Percentiles rank a stretch among this genome's conserved stretches.
phyloP scores from a whole-genome alignment of 202 grass and related monocot species.

The Alloteropsis angusta region DNA sequence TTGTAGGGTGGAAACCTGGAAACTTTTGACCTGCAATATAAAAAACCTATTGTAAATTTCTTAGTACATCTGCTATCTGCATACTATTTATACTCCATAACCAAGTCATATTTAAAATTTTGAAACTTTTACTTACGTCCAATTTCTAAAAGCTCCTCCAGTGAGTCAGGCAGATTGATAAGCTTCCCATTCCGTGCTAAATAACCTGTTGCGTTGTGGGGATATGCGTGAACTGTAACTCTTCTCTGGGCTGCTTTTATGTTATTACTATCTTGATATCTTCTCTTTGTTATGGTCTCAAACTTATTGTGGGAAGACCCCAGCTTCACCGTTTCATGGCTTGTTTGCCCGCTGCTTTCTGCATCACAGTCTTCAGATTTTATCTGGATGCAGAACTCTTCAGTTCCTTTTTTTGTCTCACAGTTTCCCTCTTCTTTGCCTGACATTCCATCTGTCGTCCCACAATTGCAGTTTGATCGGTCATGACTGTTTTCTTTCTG shows the following conservation, averaged over 20 bases:
- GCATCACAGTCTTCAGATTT: conserved; percentile 10
- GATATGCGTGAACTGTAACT: conserved; percentile 44
- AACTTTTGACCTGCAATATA: conserved; percentile 50
- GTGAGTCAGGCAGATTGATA: conserved; percentile 51
- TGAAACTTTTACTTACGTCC: conserved; percentile 46
- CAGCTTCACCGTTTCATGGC: neutral
- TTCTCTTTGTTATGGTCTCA: conserved; percentile 12
- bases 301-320: neutral
- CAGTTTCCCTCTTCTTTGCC: conserved; percentile 10
- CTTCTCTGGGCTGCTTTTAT: conserved; percentile 32
- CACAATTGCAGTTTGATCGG: conserved; percentile 1
- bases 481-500: conserved; percentile 11
- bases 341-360: conserved; percentile 10
- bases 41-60: neutral
- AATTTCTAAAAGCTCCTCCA: conserved; percentile 54
- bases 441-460: neutral
- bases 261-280: conserved; percentile 2
- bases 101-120: neutral
- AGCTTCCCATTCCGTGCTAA: conserved; percentile 43
- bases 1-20: conserved; percentile 34
- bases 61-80: neutral
- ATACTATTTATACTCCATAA: neutral
- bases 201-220: conserved; percentile 25
- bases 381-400: conserved; percentile 35
- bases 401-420: conserved; percentile 13